These are phyloP conservation scores for Cichorium intybus DNA, from an alignment of 140 eudicot species.

Conservation along the genomic window DNA sequence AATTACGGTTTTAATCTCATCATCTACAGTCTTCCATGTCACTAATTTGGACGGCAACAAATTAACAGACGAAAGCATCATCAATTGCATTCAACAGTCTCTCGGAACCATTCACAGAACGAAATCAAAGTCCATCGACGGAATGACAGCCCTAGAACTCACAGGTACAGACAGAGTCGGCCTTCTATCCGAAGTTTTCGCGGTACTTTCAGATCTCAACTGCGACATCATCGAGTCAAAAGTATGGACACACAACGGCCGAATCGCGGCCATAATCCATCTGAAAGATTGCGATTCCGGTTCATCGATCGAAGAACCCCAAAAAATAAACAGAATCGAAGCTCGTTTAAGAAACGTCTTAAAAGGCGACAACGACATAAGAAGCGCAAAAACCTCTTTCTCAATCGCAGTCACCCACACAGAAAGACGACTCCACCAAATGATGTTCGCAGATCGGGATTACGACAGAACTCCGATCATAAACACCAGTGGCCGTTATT, in stretches of 20 bases:
- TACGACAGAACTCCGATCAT: conserved; percentile 62
- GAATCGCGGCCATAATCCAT: conserved; percentile 73
- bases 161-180: conserved; percentile 91
- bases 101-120: conserved; percentile 57
- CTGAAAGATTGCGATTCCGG: conserved; percentile 76
- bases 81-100: conserved; percentile 82
- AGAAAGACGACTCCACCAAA: conserved; percentile 89
- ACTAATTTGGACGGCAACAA: conserved; percentile 82
- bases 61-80: conserved; percentile 71
- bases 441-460: conserved; percentile 94
- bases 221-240: conserved; percentile 82
- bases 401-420: conserved; percentile 81
- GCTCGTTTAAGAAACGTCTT: conserved; percentile 66
- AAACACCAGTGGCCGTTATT: conserved; percentile 26
- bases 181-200: conserved; percentile 81
- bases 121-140: conserved; percentile 48
- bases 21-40: conserved; percentile 84
- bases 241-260: conserved; percentile 92
- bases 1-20: conserved; percentile 9
- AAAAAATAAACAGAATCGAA: conserved; percentile 54
- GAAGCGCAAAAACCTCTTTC: conserved; percentile 76
- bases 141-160: conserved; percentile 74
- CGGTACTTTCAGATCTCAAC: conserved; percentile 62
- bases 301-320: conserved; percentile 61
- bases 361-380: conserved; percentile 85